Evolutionary conservation across 371 early-diverging fungal genomes (phyloP), one percentile per base, ranked within the genome.

Genomic region (Mucor indicus): DNA sequence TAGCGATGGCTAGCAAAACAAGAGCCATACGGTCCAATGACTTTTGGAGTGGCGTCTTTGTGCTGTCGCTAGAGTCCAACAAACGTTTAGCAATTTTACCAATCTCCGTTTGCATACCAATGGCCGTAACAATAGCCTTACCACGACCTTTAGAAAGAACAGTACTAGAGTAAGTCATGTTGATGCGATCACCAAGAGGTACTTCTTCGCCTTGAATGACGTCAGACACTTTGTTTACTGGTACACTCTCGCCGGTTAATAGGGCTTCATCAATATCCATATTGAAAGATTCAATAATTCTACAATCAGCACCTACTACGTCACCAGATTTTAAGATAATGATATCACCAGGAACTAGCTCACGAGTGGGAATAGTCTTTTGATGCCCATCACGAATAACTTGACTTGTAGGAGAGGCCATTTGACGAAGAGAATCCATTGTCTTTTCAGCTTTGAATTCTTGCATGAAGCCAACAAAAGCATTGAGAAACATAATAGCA

Each of bases 401-500:
- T 31, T 75, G 77, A 33, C 75, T 80, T 21, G 88, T 84, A 15
- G 93, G 93, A 8, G 93, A 92, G 13, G 86, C 78, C 72, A 93
- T 81, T 37, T 88, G 83, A 44, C 90, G 75, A 24, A 95, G 77
- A 22, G 94, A 90, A 47, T 93, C 93, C 84, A 95, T 80, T 8
- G 95, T 91, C 48, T 89, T 84, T 69, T 92, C 92, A 12, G 96
- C 93, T 47, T 89, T 85, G 60, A 73, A 89, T 64, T 95, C 96
- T 71, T 95, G 95, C 40, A 82, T 65, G 52, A 93, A 92, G 7
- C 95, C 95, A 44, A 95, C 87, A 10, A 80, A 60, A 17, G 90
- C 84, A 62, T 93, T 95, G 31, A 90, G 50, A 29, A 86, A 69
- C 48, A 93, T 87, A 44, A 93, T 90, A 30, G 83, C 78, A 16